Base-by-base conservation (phyloP, 306 rosid species). In the Datisca glomerata region DNA sequence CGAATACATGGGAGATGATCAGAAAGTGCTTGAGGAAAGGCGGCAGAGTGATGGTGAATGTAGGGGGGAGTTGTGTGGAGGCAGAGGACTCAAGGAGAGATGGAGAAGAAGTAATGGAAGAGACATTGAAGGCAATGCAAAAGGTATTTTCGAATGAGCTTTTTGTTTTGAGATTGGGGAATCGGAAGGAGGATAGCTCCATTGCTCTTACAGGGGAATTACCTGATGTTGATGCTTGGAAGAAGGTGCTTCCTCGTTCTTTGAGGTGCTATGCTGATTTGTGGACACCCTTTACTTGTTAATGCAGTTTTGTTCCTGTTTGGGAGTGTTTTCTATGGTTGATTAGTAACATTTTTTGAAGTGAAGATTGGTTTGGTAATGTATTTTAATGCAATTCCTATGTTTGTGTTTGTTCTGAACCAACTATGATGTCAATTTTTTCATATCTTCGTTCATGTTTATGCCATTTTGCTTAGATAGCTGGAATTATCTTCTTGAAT, bases 21-120 rank as follows among this genome's bases (percentile, higher is more conserved):
- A 18, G 17, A 3, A 60, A 14, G 68, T 55, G 80, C 41, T 72
- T 89, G 97, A 83, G 56, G 35, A 66, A 72, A 64, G 95, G 84
- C 12, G 97, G 97, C 38, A 67, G 95, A 59, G 34, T 83, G 2
- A 89, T 89, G 97, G 86, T 80, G 53, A 89, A 89, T 20, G 97
- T 80, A 24, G 98, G 95, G 32, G 97, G 98, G 2, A 80, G 91
- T 23, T 89, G 95, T 44, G 95, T 89, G 35, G 95, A 83, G 74
- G 75, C 95, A 0, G 98, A 89, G 72, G 73, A 60, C 41, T 24
- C 37, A 12, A 1, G 42, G n/a, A 70, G 74, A 54, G 81, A 84
- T 55, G 93, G 95, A 23, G 66, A 47, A 46, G 46, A 63, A 1
- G 69, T 72, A 8, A 80, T 74, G 95, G 69, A 77, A 32, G 68